phyloP scores from a whole-genome alignment of 148 eudicot species.

The Rhododendron vialii region DNA sequence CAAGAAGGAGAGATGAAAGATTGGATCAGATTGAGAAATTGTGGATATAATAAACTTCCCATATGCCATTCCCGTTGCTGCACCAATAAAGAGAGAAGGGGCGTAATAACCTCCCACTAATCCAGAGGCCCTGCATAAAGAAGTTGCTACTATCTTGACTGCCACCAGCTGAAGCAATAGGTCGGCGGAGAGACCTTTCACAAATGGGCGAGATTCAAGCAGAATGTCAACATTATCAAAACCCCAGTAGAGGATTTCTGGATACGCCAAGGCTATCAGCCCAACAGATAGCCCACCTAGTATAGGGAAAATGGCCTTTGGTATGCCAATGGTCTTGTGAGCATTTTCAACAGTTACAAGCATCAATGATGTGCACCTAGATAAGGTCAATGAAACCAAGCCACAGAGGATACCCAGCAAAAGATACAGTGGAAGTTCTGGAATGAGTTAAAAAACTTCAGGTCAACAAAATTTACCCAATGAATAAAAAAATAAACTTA shows the following conservation, averaged over 20 bases:
- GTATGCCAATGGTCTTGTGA: constrained; percentile 42
- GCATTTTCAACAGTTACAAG: constrained; percentile 34
- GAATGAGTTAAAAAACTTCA: constrained; percentile 27
- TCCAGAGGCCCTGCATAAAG: constrained; percentile 84
- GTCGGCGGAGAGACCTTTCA: constrained; percentile 62
- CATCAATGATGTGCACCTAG: constrained; percentile 77
- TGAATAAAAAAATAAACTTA: constrained; percentile 15
- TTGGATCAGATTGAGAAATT: constrained; percentile 52
- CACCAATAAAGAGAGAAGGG: constrained; percentile 90
- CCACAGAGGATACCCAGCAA: constrained; percentile 85
- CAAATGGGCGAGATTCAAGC: constrained; percentile 76
- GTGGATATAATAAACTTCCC: constrained; percentile 59
- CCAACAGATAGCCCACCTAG: constrained; percentile 78
- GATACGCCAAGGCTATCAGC: constrained; percentile 78
- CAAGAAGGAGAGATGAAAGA: constrained; percentile 48
- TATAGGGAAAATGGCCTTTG: constrained; percentile 57
- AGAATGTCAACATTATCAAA: constrained; percentile 84
- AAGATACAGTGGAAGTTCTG: constrained; percentile 96
- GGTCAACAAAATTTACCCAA: background rate
- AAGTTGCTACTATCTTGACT: constrained; percentile 71
- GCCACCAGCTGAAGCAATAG: constrained; percentile 75
- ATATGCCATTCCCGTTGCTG: constrained; percentile 95
- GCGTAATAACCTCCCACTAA: constrained; percentile 98
- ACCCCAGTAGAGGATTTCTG: constrained; percentile 97
- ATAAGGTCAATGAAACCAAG: constrained; percentile 66